These are phyloP conservation scores for Calcarisporium arbuscula DNA, from an alignment of 2,329 filamentous ascomycete genomes.

Conservation along the genomic window DNA sequence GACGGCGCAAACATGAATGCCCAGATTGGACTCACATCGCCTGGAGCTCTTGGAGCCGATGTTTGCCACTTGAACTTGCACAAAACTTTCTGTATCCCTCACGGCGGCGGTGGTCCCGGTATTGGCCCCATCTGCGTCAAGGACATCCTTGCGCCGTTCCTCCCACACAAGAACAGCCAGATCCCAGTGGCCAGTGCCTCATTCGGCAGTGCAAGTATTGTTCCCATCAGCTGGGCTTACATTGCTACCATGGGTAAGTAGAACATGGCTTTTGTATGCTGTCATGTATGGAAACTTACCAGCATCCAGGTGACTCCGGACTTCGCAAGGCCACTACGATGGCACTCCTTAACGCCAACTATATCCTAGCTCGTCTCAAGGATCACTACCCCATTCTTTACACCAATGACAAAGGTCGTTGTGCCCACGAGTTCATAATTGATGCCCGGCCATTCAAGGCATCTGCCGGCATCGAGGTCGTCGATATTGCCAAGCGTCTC, in stretches of 20 bases:
- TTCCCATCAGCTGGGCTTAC: slow-evolving; percentile 93
- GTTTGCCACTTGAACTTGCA: slow-evolving; percentile 96
- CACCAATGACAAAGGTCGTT: slow-evolving; percentile 80
- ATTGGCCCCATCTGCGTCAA: slow-evolving; percentile 93
- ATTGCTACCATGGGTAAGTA: slow-evolving; percentile 81
- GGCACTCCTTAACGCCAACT: slow-evolving; percentile 94
- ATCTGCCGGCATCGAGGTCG: slow-evolving; percentile 76
- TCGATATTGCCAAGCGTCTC: slow-evolving; percentile 92
- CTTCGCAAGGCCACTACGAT: slow-evolving; percentile 86
- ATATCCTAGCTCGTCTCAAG: slow-evolving; percentile 82
- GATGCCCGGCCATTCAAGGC: slow-evolving; percentile 82
- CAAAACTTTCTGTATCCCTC: slow-evolving; percentile 98
- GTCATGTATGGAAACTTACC: too few relatives aligned
- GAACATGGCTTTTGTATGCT: too few relatives aligned
- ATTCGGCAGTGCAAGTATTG: slow-evolving; percentile 83
- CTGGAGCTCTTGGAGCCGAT: slow-evolving; percentile 90
- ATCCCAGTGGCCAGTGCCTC: slow-evolving; percentile 73
- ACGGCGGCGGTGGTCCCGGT: slow-evolving; percentile 89
- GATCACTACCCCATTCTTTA: slow-evolving; percentile 89
- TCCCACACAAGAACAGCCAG: slow-evolving; percentile 34
- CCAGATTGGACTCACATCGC: slow-evolving; percentile 91
- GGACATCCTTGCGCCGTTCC: slow-evolving; percentile 66
- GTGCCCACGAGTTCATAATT: slow-evolving; percentile 95
- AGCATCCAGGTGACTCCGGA: slow-evolving; percentile 41
- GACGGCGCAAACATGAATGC: slow-evolving; percentile 98